Conservation (phyloP, 345 rosid genomes). For the Eucalyptus urophylla region DNA sequence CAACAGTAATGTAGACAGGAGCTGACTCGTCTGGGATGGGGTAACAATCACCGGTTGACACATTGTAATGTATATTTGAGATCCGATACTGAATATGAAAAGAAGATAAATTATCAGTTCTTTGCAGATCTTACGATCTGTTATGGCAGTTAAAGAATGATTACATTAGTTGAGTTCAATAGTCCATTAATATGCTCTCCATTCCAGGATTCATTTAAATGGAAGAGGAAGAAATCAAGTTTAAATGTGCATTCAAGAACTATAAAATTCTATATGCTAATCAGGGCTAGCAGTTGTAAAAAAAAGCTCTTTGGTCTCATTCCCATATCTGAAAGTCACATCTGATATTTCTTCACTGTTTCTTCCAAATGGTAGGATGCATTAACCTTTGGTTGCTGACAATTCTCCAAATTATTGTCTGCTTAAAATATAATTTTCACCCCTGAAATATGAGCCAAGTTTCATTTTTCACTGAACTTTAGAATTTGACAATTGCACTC, state of each 20-base stretch:
- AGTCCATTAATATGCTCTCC: neutral
- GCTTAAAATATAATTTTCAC: neutral
- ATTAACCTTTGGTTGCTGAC: neutral
- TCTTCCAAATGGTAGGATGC: neutral
- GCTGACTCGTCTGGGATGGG: slow-evolving; percentile 74
- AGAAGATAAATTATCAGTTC: neutral
- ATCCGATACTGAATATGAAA: slow-evolving; percentile 50
- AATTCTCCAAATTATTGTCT: neutral
- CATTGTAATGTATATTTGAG: slow-evolving; percentile 65
- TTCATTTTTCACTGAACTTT: neutral
- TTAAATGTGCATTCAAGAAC: neutral
- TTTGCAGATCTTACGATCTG: neutral
- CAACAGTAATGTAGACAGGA: slow-evolving; percentile 82
- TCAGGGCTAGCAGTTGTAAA: neutral
- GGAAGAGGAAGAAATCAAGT: neutral
- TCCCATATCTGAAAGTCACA: neutral
- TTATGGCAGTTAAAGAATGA: neutral
- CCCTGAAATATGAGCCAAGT: neutral
- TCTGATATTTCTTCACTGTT: neutral
- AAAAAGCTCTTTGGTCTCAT: neutral
- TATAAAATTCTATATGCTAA: neutral
- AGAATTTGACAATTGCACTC: neutral
- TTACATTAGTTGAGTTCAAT: neutral
- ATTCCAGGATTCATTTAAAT: neutral
- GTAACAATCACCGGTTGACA: slow-evolving; percentile 49